phyloP scores from a whole-genome alignment of 306 rosid genomes.

The Casuarina equisetifolia region DNA sequence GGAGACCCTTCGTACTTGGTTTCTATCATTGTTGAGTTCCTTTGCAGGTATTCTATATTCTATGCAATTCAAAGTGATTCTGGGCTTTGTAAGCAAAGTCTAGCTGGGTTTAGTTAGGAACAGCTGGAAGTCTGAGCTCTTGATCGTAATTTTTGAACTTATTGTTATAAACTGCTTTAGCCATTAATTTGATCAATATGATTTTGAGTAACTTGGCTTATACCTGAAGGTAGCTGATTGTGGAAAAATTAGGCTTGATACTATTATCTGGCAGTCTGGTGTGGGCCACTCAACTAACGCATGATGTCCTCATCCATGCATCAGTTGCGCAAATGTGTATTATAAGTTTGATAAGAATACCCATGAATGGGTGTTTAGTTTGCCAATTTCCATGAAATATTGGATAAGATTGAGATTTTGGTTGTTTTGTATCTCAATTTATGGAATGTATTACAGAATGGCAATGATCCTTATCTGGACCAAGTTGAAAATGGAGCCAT shows the following conservation, averaged over 20 bases:
- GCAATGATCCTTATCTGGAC: background rate
- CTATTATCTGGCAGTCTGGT: background rate
- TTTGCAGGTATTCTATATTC: conserved; percentile 59
- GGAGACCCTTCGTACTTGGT: conserved; percentile 93
- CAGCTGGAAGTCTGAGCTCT: background rate
- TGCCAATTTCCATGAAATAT: background rate
- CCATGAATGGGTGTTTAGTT: background rate
- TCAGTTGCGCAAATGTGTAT: background rate
- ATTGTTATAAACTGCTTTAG: background rate
- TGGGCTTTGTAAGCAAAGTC: conserved; percentile 14
- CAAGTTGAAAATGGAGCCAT: background rate
- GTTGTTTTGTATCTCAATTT: background rate
- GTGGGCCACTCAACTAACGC: background rate
- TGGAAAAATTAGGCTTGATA: background rate
- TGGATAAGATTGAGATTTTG: background rate
- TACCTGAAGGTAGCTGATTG: background rate
- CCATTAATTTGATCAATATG: background rate
- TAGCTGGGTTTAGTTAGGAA: background rate
- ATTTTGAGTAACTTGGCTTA: background rate
- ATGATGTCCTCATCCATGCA: background rate
- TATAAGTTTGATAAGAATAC: background rate
- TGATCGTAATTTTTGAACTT: background rate
- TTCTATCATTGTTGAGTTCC: conserved; percentile 77
- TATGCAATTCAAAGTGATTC: conserved; percentile 18
- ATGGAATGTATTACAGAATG: conserved; percentile 9